phyloP scores from a whole-genome alignment of 1,139 yeast genomes.

The Meyerozyma carpophila region DNA sequence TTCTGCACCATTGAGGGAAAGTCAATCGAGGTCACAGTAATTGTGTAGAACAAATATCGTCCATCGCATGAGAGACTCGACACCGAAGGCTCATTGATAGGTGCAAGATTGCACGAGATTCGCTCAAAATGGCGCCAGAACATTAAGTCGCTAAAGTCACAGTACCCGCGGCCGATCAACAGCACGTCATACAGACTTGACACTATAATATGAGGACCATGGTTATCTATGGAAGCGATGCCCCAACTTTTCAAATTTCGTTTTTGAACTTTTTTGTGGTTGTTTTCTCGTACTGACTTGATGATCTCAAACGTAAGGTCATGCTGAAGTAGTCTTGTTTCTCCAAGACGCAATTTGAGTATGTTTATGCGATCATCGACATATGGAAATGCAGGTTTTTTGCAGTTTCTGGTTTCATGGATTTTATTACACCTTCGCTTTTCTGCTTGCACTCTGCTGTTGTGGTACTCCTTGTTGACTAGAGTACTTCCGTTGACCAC shows the following conservation, averaged over 20 bases:
- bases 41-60: background rate
- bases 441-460: conserved; percentile 26
- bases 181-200: background rate
- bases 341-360: background rate
- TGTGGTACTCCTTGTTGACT: conserved; percentile 23
- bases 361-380: background rate
- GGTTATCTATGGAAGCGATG: background rate
- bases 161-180: background rate
- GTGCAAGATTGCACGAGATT: background rate
- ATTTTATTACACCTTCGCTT: conserved; percentile 16
- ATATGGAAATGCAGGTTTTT: background rate
- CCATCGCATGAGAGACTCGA: background rate
- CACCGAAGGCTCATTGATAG: background rate
- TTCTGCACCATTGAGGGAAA: background rate
- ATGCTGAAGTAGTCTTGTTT: background rate
- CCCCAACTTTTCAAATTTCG: background rate
- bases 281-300: background rate
- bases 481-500: conserved; percentile 32
- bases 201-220: background rate
- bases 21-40: background rate
- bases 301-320: background rate
- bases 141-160: background rate
- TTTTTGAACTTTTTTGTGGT: background rate
- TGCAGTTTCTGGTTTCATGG: background rate
- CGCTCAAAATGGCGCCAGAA: conserved; percentile 1